Percentiles rank a stretch among this genome's conserved stretches.
Conservation (phyloP, 2,329 filamentous ascomycete species). For the Stachybotrys chartarum region DNA sequence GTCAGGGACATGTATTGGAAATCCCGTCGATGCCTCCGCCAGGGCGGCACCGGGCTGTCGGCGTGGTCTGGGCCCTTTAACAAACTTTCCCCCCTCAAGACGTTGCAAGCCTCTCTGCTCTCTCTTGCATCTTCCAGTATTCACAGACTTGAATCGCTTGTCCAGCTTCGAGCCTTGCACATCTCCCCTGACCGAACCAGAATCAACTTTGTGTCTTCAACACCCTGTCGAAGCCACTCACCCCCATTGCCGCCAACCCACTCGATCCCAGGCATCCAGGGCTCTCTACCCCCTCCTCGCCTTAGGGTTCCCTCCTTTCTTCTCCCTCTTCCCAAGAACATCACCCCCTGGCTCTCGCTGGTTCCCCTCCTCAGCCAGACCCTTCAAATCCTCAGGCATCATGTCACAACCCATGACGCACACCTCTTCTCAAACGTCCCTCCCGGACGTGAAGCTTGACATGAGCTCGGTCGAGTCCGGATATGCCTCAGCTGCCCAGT, state of each 20-base stretch:
- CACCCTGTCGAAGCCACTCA: too few relatives aligned
- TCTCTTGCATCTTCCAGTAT: not conserved
- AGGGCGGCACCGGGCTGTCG: not conserved
- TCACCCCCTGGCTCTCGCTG: not conserved
- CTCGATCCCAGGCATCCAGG: not conserved
- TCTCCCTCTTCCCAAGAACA: not conserved
- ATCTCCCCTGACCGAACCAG: not conserved
- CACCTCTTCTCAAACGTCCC: slow-evolving; percentile 30
- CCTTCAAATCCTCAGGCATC: slow-evolving; percentile 19
- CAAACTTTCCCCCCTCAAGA: not conserved
- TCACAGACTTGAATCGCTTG: not conserved
- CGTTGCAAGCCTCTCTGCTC: not conserved
- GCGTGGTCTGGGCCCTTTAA: not conserved
- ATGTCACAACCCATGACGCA: slow-evolving; percentile 28
- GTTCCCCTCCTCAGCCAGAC: not conserved
- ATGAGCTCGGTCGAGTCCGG: slow-evolving; percentile 64
- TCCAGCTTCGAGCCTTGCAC: not conserved
- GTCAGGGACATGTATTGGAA: not conserved
- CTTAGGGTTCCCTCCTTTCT: not conserved
- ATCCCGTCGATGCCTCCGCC: not conserved
- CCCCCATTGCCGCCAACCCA: too few relatives aligned
- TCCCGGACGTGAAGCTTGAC: slow-evolving; percentile 32
- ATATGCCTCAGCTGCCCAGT: slow-evolving; percentile 56
- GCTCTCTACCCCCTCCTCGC: not conserved
- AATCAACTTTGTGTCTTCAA: too few relatives aligned